These are phyloP conservation scores for Spatholobus suberectus DNA, from an alignment of 306 rosid genomes.

Conservation along the genomic window DNA sequence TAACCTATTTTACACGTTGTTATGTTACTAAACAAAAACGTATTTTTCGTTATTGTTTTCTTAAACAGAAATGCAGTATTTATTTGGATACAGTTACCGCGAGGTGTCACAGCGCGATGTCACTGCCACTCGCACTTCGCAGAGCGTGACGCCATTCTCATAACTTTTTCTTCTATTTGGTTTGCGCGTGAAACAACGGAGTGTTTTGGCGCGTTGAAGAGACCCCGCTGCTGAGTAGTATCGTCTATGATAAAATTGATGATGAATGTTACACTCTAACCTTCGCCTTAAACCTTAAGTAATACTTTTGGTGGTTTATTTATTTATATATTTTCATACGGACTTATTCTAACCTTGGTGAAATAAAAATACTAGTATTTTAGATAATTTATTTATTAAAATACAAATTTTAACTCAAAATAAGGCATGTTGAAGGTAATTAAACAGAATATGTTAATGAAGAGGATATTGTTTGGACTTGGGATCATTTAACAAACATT, in stretches of 20 bases:
- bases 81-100: not conserved
- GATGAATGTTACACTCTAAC: not conserved
- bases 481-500: constrained; percentile 4
- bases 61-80: not conserved
- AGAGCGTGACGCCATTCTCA: not conserved
- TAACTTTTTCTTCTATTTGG: not conserved
- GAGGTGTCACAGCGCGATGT: not conserved
- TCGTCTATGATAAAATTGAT: not conserved
- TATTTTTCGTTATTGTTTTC: constrained; percentile 12
- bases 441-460: not conserved
- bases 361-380: not conserved
- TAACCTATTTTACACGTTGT: not conserved
- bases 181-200: not conserved
- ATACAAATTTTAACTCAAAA: not conserved
- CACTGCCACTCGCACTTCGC: not conserved
- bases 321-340: not conserved
- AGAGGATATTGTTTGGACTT: not conserved
- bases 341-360: not conserved
- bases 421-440: not conserved
- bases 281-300: constrained; percentile 30
- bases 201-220: not conserved
- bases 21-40: not conserved
- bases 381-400: not conserved
- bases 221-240: not conserved
- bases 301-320: not conserved